A percentile compares a stretch with the other conserved stretches of the same genome.
Evolutionary conservation across 306 rosid genomes (phyloP).

Genomic region (Astragalus glycyphyllos): DNA sequence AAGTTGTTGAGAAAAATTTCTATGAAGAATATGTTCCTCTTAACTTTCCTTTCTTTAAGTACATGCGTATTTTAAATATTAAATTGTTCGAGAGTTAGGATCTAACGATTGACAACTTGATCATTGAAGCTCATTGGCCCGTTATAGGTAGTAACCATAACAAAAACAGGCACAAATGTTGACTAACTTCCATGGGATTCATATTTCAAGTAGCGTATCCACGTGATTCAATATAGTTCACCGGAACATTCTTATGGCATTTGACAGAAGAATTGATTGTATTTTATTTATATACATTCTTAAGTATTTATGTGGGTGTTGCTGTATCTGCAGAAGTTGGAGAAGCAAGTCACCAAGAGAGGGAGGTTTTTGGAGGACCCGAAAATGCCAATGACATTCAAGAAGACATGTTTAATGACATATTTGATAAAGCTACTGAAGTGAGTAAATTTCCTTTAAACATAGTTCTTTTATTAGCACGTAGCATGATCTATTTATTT

Average conservation of each 20-base stretch:
- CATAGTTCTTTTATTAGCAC: constrained; percentile 22
- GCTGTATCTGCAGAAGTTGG: constrained; percentile 54
- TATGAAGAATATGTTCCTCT: not conserved
- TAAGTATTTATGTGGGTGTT: constrained; percentile 27
- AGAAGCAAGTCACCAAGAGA: constrained; percentile 48
- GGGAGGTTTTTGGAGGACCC: constrained; percentile 51
- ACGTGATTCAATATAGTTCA: not conserved
- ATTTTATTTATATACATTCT: constrained; percentile 28
- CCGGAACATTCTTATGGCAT: not conserved
- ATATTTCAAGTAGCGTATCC: constrained; percentile 5
- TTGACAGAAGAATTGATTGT: constrained; percentile 8
- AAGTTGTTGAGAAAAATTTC: constrained; percentile 15
- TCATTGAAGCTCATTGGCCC: not conserved
- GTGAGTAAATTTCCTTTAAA: constrained; percentile 56
- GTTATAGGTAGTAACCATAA: not conserved
- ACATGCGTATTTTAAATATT: constrained; percentile 7
- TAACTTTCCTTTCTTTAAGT: constrained; percentile 4
- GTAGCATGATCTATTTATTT: constrained; percentile 11
- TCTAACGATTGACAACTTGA: constrained; percentile 18
- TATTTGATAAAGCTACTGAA: constrained; percentile 58
- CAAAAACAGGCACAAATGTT: not conserved
- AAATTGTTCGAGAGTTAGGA: constrained; percentile 16
- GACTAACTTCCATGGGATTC: constrained; percentile 9
- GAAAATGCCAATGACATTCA: constrained; percentile 54
- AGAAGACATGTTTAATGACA: constrained; percentile 68